phyloP scores from a whole-genome alignment of 1,284 basidiomycete genomes.

The Taiwanofungus camphoratus region DNA sequence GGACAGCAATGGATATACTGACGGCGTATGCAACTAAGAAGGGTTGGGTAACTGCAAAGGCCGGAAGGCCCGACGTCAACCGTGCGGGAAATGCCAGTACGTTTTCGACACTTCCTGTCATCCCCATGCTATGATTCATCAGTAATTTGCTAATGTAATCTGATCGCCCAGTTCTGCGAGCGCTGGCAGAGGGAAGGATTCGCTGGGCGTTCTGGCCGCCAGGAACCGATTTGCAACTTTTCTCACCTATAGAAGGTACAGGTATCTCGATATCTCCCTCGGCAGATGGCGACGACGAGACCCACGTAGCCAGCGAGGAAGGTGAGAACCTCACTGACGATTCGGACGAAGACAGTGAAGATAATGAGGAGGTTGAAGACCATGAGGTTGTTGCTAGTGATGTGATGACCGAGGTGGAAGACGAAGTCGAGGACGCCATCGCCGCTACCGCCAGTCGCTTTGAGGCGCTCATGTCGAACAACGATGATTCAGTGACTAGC shows the following conservation, averaged over 20 bases:
- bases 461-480: slow-evolving; percentile 19
- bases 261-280: slow-evolving; percentile 56
- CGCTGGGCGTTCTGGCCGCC: slow-evolving; percentile 86
- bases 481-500: neutral
- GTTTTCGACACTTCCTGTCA: slow-evolving; percentile 29
- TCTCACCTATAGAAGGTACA: slow-evolving; percentile 24
- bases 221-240: slow-evolving; percentile 29
- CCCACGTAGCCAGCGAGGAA: slow-evolving; percentile 30
- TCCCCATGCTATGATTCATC: slow-evolving; percentile 4
- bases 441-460: slow-evolving; percentile 15
- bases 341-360: slow-evolving; percentile 26
- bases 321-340: slow-evolving; percentile 28
- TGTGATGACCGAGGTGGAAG: neutral
- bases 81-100: slow-evolving; percentile 84
- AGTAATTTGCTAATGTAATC: slow-evolving; percentile 9
- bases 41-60: slow-evolving; percentile 85
- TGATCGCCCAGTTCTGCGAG: slow-evolving; percentile 57
- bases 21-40: slow-evolving; percentile 72
- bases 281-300: slow-evolving; percentile 26
- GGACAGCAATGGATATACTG: slow-evolving; percentile 82
- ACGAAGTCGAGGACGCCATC: neutral
- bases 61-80: slow-evolving; percentile 81
- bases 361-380: slow-evolving; percentile 7
- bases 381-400: slow-evolving; percentile 17
- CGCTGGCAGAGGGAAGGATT: slow-evolving; percentile 73